Conservation (phyloP, 352 stramenopile species). For the Phytophthora ramorum region DNA sequence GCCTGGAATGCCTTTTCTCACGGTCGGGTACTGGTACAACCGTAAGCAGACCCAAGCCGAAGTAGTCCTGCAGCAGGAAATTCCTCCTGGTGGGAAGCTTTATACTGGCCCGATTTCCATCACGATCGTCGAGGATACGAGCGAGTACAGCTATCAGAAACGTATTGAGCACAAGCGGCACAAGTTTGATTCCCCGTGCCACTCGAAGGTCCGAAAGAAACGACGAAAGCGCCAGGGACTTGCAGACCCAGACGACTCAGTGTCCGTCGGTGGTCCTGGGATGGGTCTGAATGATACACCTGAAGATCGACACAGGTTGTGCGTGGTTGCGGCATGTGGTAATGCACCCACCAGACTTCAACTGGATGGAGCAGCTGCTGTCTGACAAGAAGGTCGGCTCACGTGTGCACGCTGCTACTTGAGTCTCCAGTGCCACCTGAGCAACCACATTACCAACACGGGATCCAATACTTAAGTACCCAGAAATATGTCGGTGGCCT, state of each 20-base stretch:
- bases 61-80: slow-evolving; percentile 84
- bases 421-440: too few species aligned
- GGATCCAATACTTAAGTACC: too few species aligned
- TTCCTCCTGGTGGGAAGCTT: slow-evolving; percentile 79
- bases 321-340: slow-evolving; percentile 84
- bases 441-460: too few species aligned
- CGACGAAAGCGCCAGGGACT: slow-evolving; percentile 83
- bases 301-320: slow-evolving; percentile 80
- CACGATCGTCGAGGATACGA: slow-evolving; percentile 88
- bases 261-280: slow-evolving; percentile 74
- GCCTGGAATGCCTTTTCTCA: slow-evolving; percentile 87
- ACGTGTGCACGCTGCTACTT: slow-evolving; percentile 79
- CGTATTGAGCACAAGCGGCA: slow-evolving; percentile 86
- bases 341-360: slow-evolving; percentile 89
- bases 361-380: slow-evolving; percentile 89
- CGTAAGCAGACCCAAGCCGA: slow-evolving; percentile 88
- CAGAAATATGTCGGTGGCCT: too few species aligned
- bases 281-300: slow-evolving; percentile 90
- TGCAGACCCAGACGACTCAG: slow-evolving; percentile 78
- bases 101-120: slow-evolving; percentile 85
- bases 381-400: slow-evolving; percentile 87
- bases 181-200: slow-evolving; percentile 88
- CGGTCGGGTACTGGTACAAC: slow-evolving; percentile 90
- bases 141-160: slow-evolving; percentile 83
- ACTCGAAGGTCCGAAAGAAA: slow-evolving; percentile 90